Conservation (phyloP, 2,329 filamentous ascomycete species). For the Cladosporium sp. region DNA sequence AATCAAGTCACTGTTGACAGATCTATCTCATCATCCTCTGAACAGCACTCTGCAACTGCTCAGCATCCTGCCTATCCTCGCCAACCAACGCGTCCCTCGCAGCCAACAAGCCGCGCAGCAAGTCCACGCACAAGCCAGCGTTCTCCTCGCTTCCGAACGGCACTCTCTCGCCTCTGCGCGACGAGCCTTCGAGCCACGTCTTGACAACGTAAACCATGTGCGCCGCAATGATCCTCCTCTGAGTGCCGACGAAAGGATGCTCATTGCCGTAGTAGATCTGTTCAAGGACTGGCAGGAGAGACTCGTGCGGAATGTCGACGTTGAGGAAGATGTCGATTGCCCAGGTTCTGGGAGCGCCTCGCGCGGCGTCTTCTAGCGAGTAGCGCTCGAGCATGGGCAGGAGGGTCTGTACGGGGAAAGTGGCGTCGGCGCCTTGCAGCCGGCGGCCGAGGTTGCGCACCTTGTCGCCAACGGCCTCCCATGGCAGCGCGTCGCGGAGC, state of each 20-base stretch:
- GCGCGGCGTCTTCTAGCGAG: constrained; percentile 46
- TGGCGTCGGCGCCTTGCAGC: constrained; percentile 34
- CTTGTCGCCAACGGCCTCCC: constrained; percentile 63
- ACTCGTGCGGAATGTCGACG: constrained; percentile 58
- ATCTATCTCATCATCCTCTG: constrained; percentile 12
- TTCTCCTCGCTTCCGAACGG: constrained; percentile 60
- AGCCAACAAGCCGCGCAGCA: constrained; percentile 22
- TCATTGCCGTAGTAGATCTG: constrained; percentile 64
- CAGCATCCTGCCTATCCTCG: constrained; percentile 19
- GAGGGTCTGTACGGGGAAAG: constrained; percentile 39
- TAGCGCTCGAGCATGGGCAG: constrained; percentile 55
- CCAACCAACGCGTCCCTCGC: constrained; percentile 21
- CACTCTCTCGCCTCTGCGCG: constrained; percentile 48
- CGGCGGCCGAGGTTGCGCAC: constrained; percentile 55
- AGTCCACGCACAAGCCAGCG: constrained; percentile 39
- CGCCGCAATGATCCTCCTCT: constrained; percentile 53
- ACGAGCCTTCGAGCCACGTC: constrained; percentile 57
- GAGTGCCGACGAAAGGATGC: constrained; percentile 56
- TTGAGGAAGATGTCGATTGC: constrained; percentile 63
- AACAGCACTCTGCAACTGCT: constrained; percentile 16
- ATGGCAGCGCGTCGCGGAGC: constrained; percentile 50
- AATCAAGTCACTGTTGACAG: not conserved
- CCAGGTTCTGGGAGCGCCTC: constrained; percentile 52
- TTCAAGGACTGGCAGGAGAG: constrained; percentile 59
- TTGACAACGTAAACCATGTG: constrained; percentile 60